Conservation (phyloP, 225 moss, liverwort and hornwort genomes). For the Physcomitrium patens region DNA sequence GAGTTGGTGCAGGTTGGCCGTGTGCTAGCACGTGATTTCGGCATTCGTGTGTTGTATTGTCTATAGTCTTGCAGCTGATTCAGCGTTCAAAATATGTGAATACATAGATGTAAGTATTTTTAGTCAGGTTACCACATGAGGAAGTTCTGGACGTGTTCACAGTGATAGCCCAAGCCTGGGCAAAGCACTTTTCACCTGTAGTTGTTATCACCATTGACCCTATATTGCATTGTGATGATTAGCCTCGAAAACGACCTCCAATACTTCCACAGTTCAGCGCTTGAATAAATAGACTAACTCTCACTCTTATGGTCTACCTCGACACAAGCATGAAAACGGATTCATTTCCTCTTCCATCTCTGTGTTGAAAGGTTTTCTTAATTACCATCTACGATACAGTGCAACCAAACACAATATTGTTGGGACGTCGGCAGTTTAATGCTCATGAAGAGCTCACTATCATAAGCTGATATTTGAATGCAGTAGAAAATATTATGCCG, state of each 20-base stretch:
- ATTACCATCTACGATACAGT: background rate
- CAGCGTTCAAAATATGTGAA: conserved; percentile 28
- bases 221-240: no score
- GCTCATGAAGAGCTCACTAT: conserved; percentile 37
- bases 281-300: background rate
- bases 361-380: conserved; percentile 28
- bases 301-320: background rate
- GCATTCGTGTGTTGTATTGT: conserved; percentile 32
- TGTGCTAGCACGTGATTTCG: conserved; percentile 25
- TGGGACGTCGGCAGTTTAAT: conserved; percentile 30
- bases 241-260: background rate
- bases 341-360: conserved; percentile 14
- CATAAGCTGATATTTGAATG: conserved; percentile 43
- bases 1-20: conserved; percentile 33
- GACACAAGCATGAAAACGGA: background rate
- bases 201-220: background rate
- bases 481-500: background rate
- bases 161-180: conserved; percentile 18
- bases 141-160: conserved; percentile 28
- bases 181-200: background rate
- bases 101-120: conserved; percentile 26
- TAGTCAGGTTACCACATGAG: background rate
- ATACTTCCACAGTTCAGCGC: background rate
- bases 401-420: conserved; percentile 5
- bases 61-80: conserved; percentile 20